These are phyloP conservation scores for Rhizopus delemar DNA, from an alignment of 371 early-diverging fungal species.

Conservation along the genomic window DNA sequence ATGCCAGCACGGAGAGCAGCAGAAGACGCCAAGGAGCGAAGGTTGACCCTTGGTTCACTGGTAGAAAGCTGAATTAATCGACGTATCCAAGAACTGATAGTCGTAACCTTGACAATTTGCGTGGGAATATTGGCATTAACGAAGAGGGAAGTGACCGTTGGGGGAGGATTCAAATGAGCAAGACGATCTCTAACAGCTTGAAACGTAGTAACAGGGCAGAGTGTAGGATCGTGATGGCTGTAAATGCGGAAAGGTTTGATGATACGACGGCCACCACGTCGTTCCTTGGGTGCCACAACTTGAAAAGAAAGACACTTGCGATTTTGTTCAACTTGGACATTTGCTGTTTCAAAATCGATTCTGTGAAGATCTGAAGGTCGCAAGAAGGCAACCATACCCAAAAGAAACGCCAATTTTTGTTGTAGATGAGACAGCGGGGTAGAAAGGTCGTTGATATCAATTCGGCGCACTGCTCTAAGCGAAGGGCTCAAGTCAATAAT, in stretches of 20 bases:
- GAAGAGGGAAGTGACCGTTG: background rate
- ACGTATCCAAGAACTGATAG: slow-evolving; percentile 6
- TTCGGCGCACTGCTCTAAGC: background rate
- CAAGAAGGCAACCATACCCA: slow-evolving; percentile 9
- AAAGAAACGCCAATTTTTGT: slow-evolving; percentile 10
- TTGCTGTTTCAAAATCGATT: background rate
- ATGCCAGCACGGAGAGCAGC: slow-evolving; percentile 1
- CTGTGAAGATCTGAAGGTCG: slow-evolving; percentile 1
- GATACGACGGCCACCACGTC: background rate
- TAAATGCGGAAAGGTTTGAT: slow-evolving; percentile 5
- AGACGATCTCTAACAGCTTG: slow-evolving; percentile 7
- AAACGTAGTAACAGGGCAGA: slow-evolving; percentile 2
- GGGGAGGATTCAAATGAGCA: background rate
- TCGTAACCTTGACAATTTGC: background rate
- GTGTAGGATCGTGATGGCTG: background rate
- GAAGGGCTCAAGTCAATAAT: slow-evolving; percentile 4
- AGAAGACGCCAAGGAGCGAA: slow-evolving; percentile 11
- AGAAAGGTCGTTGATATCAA: background rate
- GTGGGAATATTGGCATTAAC: background rate
- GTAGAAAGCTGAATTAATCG: slow-evolving; percentile 1
- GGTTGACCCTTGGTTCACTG: background rate
- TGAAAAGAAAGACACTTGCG: slow-evolving; percentile 1
- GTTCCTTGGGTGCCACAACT: slow-evolving; percentile 2
- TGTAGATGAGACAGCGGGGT: slow-evolving; percentile 2
- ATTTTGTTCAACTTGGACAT: background rate